phyloP scores from a whole-genome alignment of 2,329 filamentous ascomycete genomes.

The Colletotrichum sp. region DNA sequence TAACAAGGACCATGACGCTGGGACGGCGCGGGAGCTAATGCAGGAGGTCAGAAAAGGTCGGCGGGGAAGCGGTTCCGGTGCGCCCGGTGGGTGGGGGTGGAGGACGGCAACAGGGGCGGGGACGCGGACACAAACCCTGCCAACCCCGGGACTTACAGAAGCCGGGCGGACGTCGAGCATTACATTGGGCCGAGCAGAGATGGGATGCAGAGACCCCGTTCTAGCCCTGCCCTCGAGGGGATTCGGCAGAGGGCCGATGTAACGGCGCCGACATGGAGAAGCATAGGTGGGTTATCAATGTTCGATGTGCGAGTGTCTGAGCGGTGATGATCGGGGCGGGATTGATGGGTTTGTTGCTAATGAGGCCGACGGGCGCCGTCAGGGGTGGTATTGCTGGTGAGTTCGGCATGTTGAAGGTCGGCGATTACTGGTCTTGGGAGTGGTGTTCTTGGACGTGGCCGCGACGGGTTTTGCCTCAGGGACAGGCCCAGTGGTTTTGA shows the following conservation, averaged over 20 bases:
- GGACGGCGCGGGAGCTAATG: constrained; percentile 15
- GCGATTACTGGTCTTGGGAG: neutral
- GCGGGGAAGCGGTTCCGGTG: neutral
- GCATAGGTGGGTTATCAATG: neutral
- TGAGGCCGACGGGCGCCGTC: neutral
- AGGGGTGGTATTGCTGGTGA: neutral
- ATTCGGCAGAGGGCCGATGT: constrained; percentile 3
- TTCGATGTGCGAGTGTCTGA: neutral
- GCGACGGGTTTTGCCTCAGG: neutral
- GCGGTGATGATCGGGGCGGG: neutral
- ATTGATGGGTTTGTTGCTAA: neutral
- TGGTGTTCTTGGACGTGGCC: neutral
- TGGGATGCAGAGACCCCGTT: neutral
- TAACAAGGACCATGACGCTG: neutral
- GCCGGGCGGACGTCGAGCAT: neutral
- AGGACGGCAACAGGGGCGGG: neutral
- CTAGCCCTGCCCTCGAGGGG: neutral
- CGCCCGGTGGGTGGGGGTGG: neutral
- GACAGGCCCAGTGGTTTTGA: neutral
- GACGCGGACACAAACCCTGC: neutral
- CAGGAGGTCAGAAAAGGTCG: neutral
- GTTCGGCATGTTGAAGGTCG: neutral
- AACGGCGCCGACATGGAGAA: neutral
- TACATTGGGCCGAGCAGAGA: neutral
- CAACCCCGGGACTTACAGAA: neutral